Conservation (phyloP, 192 early-diverging fungal genomes). For the Coemansia sp. region DNA sequence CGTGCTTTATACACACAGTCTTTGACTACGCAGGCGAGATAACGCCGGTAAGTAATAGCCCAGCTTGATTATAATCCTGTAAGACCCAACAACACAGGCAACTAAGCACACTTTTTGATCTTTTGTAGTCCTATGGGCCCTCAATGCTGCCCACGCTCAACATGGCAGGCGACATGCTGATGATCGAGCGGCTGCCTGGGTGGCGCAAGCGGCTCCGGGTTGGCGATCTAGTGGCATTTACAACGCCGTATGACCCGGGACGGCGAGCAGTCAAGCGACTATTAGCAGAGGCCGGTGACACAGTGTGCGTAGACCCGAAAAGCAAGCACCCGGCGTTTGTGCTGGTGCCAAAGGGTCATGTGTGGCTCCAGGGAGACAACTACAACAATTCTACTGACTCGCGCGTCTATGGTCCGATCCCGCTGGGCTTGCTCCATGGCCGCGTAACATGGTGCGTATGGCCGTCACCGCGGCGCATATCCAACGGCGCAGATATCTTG, state of each 20-base stretch:
- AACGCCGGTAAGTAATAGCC: constrained; percentile 65
- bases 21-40: constrained; percentile 78
- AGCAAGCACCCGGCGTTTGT: constrained; percentile 62
- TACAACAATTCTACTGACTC: constrained; percentile 90
- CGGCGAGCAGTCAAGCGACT: constrained; percentile 81
- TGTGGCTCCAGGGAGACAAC: constrained; percentile 95
- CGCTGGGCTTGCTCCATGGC: constrained; percentile 79
- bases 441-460: constrained; percentile 69
- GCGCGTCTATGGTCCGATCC: constrained; percentile 85
- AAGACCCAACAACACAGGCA: background rate
- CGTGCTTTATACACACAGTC: constrained; percentile 70
- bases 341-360: constrained; percentile 83
- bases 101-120: background rate
- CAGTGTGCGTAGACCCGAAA: constrained; percentile 78
- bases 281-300: constrained; percentile 83
- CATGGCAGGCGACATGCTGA: constrained; percentile 77
- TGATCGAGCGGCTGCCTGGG: constrained; percentile 71
- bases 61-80: background rate
- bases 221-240: constrained; percentile 82
- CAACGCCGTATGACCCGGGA: constrained; percentile 71
- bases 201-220: constrained; percentile 52
- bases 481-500: constrained; percentile 33
- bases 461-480: constrained; percentile 33
- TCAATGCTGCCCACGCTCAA: constrained; percentile 94
- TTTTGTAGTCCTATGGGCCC: constrained; percentile 65